A percentile compares a stretch with the other conserved stretches of the same genome.
Evolutionary conservation across 805 yeast genomes (phyloP).

Genomic region (Candida sithepensis): DNA sequence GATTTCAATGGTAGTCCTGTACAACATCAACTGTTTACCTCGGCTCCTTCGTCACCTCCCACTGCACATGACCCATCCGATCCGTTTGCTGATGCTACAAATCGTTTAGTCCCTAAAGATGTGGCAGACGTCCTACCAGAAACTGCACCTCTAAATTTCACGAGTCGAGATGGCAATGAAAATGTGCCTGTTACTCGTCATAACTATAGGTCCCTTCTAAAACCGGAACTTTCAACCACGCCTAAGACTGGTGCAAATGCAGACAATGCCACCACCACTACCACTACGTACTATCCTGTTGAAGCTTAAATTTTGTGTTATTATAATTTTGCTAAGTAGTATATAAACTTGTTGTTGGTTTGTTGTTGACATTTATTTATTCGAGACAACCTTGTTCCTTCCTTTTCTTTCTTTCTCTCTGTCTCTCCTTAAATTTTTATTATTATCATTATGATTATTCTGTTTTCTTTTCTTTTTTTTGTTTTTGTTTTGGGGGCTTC

Average conservation of each 20-base stretch:
- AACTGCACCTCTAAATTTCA: neutral
- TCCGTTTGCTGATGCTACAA: neutral
- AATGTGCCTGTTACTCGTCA: neutral
- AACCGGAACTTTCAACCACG: neutral
- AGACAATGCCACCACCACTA: neutral
- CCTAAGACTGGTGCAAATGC: neutral
- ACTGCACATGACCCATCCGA: neutral
- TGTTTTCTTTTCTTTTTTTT: neutral
- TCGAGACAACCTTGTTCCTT: neutral
- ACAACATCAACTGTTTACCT: neutral
- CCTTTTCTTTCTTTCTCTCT: neutral
- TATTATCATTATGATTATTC: no score
- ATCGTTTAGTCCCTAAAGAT: neutral
- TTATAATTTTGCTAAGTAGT: neutral
- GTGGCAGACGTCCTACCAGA: neutral
- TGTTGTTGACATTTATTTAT: neutral
- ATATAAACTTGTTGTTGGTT: neutral
- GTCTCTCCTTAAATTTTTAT: no score
- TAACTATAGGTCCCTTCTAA: neutral
- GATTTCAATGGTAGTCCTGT: neutral
- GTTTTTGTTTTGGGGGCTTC: no score
- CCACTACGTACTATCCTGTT: neutral
- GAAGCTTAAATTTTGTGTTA: neutral
- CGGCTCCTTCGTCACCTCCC: neutral
- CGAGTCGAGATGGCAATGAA: neutral